A percentile compares a stretch with the other conserved stretches of the same genome.
Evolutionary conservation across 2,329 filamentous ascomycete genomes (phyloP).

Genomic region (Lachnellula hyalina): DNA sequence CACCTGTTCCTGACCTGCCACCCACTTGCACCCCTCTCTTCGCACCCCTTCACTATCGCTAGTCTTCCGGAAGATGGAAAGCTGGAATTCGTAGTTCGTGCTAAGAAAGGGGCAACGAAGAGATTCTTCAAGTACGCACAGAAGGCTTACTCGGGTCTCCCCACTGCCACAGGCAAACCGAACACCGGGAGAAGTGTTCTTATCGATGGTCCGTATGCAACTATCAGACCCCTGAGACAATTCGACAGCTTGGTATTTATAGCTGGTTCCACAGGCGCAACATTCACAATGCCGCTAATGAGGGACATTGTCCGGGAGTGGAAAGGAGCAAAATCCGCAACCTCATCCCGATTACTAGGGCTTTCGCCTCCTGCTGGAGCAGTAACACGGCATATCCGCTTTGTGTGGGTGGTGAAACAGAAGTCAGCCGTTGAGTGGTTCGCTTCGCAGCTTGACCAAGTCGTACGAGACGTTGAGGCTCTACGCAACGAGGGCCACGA

Average conservation of each 20-base stretch:
- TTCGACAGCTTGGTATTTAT: slow-evolving; percentile 57
- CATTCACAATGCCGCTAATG: slow-evolving; percentile 88
- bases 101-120: slow-evolving; percentile 47
- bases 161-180: slow-evolving; percentile 11
- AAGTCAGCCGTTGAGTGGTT: slow-evolving; percentile 49
- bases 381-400: slow-evolving; percentile 45
- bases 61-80: slow-evolving; percentile 49
- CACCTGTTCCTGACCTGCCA: slow-evolving; percentile 58
- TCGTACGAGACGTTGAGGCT: slow-evolving; percentile 38
- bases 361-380: slow-evolving; percentile 22
- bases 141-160: slow-evolving; percentile 31
- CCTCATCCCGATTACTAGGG: slow-evolving; percentile 14
- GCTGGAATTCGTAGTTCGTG: slow-evolving; percentile 52
- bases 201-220: slow-evolving; percentile 51
- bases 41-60: slow-evolving; percentile 60
- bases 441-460: slow-evolving; percentile 41
- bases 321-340: slow-evolving; percentile 35
- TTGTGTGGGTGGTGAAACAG: slow-evolving; percentile 56
- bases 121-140: slow-evolving; percentile 46
- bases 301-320: slow-evolving; percentile 54
- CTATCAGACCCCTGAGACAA: slow-evolving; percentile 46
- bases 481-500: slow-evolving; percentile 32
- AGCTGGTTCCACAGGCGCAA: slow-evolving; percentile 55
- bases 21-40: slow-evolving; percentile 50
- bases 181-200: slow-evolving; percentile 35